These are phyloP conservation scores for Microdochium trichocladiopsis DNA, from an alignment of 2,329 filamentous ascomycete genomes.

Conservation along the genomic window DNA sequence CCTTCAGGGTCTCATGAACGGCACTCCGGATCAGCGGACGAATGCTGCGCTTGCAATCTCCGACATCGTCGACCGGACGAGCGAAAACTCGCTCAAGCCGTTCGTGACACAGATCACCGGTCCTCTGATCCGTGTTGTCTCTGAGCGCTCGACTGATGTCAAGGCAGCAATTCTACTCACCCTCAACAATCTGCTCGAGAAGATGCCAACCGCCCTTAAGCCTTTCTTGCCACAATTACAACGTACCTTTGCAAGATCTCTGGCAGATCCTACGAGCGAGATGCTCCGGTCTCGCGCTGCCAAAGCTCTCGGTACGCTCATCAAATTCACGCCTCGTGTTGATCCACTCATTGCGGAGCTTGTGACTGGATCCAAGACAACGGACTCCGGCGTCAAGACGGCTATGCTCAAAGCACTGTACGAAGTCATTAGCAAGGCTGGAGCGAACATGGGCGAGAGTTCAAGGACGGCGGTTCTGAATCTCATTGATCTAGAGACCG, in stretches of 20 bases:
- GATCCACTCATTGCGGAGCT: conserved; percentile 90
- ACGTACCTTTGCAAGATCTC: conserved; percentile 90
- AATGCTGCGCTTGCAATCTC: conserved; percentile 90
- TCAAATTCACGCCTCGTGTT: conserved; percentile 90
- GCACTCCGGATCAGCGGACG: conserved; percentile 83
- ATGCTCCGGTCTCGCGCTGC: conserved; percentile 80
- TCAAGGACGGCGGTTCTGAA: conserved; percentile 80
- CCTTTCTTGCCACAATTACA: conserved; percentile 96
- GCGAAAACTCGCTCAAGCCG: conserved; percentile 78
- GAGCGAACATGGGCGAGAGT: conserved; percentile 86
- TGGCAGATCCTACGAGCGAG: conserved; percentile 90
- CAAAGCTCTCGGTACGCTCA: conserved; percentile 88
- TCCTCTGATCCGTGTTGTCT: conserved; percentile 94
- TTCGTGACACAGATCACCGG: conserved; percentile 98
- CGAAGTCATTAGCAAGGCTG: conserved; percentile 93
- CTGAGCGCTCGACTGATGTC: conserved; percentile 91
- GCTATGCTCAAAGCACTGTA: conserved; percentile 97
- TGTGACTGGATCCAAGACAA: conserved; percentile 90
- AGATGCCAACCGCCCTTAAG: conserved; percentile 92
- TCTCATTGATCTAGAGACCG: conserved; percentile 79
- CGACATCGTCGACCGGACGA: conserved; percentile 90
- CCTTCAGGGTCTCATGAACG: conserved; percentile 96
- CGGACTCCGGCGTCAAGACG: conserved; percentile 78
- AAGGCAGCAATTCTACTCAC: conserved; percentile 92
- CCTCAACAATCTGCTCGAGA: conserved; percentile 90